Base-by-base conservation (phyloP, 441 rosid genomes). In the Arabidopsis hybrid region DNA sequence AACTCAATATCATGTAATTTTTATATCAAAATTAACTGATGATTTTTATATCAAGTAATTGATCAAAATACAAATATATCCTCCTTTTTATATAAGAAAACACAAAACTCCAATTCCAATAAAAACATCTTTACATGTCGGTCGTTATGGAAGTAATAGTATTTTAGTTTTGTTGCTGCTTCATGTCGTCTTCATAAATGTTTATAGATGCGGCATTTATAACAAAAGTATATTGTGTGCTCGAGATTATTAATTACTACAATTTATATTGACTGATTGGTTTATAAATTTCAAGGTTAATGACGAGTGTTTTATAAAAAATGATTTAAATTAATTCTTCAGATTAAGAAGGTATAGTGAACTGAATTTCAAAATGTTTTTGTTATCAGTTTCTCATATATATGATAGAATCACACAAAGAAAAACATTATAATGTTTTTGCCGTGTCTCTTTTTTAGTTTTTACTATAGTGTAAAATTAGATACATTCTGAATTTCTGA, bases 281-380 rank as follows among this genome's bases (percentile, higher is more conserved):
- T 63, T 63, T 8, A 42, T 12, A 42, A 32, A 42, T 53, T 63
- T 63, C 62, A 40, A 62, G 69, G 36, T 32, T 26, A 61, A 16
- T 17, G 16, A 52, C 4, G 42, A 38, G n/a, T 47, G 7, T 32
- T 34, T 18, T 7, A 69, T 46, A 69, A 16, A 56, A 11, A 43
- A 26, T 2, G 4, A 26, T 26, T 26, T 2, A 26, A 2, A 26
- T 2, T 21, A 21, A 12, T 36, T 61, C 34, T 16, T 51, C 14
- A 35, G 21, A 39, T 18, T 58, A 21, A 13, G 18, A 58, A 51
- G 35, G 52, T 40, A 14, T n/a, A 29, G 5, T 34, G 17, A 34
- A 34, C 8, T 32, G 26, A 63, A 14, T 29, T 36, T 60, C 31
- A 38, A 34, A 16, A 45, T 3, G 13, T 49, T 3, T 17, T 39